Evolutionary conservation across 768 basidiomycete genomes (phyloP), one percentile per base, ranked within the genome.

Genomic region (Boletus coccyginus): DNA sequence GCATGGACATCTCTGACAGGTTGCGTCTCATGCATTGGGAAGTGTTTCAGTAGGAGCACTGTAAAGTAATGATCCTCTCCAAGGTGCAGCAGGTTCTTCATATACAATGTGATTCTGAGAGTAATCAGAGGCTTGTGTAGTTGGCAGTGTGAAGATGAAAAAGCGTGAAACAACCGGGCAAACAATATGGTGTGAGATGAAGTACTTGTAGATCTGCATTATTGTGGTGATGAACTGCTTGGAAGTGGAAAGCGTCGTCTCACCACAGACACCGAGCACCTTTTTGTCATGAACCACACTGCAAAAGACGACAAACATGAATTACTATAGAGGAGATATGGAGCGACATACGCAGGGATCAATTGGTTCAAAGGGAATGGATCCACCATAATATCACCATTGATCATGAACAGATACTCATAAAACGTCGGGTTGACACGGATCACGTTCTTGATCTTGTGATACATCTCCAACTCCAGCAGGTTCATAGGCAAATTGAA

Each of bases 371-470:
- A 77, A 2, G 94, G 92, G 61, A 87, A 75, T 21, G 92, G 88
- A 52, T 94, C 86, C 36, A 96, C 94, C 9, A 88, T 91, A 2
- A 96, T 99, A 80, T 97, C 94, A 59, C 94, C 94, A 73, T 96
- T 93, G 43, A 97, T 84, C 70, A 85, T 94, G 76, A 96, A 90
- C 58, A 94, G 62, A 66, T 95, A 98, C 74, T 98, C 97, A 73
- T 98, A 98, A 75, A 98, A 98, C 0, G 92, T 88, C 3, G 96
- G 97, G 73, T 98, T 97, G 67, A 99, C 94, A 73, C 97, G 96
- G 64, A 99, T 98, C 52, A 98, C 94, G 66, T 98, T 99, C 82
- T 98, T 94, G 80, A 98, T 94, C 73, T 99, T 27, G 27, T 27
- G 27, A 27, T 27, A 27, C 27, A 27, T 27, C 27, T 27, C 27